Base-by-base conservation (phyloP, 2,329 filamentous ascomycete genomes). In the Xylaria multiplex region DNA sequence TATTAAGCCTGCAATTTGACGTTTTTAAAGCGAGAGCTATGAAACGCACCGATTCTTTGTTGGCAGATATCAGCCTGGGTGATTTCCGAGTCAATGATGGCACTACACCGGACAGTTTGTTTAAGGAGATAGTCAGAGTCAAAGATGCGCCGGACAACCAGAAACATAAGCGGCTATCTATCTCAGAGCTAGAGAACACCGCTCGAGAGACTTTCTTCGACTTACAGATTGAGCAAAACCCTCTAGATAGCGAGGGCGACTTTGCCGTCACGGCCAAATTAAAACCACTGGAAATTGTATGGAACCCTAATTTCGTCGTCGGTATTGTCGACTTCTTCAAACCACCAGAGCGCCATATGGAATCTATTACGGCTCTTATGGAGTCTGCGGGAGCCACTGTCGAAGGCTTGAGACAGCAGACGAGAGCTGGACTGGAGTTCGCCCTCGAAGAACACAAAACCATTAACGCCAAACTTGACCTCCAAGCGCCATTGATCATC, bases 361-460 rank as follows among this genome's bases (percentile, higher is more conserved):
- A 99, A 76, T 99, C 96, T 9, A 97, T 99, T 72, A 91, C 90
- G 13, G 96, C 96, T 1, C 85, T 99, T 62, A 93, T 99, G 89
- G 96, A 99, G 79, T 93, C 91, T 53, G 96, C 96, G 5, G 94
- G 96, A 27, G 95, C 95, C 1, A 99, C 96, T 0, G 95, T 99
- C 0, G 95, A 99, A 79, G 95, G 94, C 7, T 84, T 99, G 65
- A 88, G 96, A 40, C 94, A 98, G 77, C 96, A 99, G 80, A 99
- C 96, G 4, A 88, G 96, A 77, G 95, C 96, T 56, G 95, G 96
- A 30, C 86, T 99, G 40, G 94, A 99, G 78, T 99, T 97, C 79
- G 96, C 96, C 0, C 83, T 99, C 2, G 92, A 97, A 74, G 96
- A 99, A 77, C 96, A 99, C 84, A 98, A 97, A 83, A 98, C 96